Conservation (phyloP, 345 rosid genomes). For the Boechera retrofracta region DNA sequence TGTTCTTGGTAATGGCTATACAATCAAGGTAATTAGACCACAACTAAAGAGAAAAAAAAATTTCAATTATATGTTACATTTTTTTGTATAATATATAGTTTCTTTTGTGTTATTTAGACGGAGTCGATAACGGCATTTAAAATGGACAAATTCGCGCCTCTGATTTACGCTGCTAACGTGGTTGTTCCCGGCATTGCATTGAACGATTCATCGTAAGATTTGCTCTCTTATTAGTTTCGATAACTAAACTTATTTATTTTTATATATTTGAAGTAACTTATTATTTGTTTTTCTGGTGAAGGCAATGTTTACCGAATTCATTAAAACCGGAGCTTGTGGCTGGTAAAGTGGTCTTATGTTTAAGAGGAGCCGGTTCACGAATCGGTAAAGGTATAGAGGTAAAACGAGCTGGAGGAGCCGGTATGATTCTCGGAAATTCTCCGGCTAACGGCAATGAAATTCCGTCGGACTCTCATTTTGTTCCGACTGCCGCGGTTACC, state of each 20-base stretch:
- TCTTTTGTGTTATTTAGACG: conserved; percentile 52
- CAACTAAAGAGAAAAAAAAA: background rate
- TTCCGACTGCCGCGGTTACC: conserved; percentile 60
- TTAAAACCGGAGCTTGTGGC: conserved; percentile 59
- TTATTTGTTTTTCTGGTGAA: conserved; percentile 25
- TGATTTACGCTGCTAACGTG: conserved; percentile 71
- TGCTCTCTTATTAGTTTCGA: background rate
- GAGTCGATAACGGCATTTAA: conserved; percentile 59
- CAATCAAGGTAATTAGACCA: conserved; percentile 49
- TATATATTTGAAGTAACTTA: background rate
- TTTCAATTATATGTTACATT: background rate
- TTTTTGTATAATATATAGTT: conserved; percentile 29
- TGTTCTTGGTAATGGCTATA: conserved; percentile 67
- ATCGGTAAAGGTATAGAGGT: conserved; percentile 74
- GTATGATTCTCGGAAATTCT: conserved; percentile 67
- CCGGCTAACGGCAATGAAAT: conserved; percentile 44
- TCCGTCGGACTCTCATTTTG: conserved; percentile 55
- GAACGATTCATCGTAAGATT: conserved; percentile 54
- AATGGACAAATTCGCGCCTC: conserved; percentile 55
- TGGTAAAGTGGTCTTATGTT: conserved; percentile 86
- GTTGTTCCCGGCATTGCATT: conserved; percentile 47
- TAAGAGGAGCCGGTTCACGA: conserved; percentile 66
- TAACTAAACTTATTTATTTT: background rate
- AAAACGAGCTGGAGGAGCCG: conserved; percentile 82
- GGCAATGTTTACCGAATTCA: conserved; percentile 76